Evolutionary conservation across 441 rosid genomes (phyloP).

Genomic region (Hura crepitans): DNA sequence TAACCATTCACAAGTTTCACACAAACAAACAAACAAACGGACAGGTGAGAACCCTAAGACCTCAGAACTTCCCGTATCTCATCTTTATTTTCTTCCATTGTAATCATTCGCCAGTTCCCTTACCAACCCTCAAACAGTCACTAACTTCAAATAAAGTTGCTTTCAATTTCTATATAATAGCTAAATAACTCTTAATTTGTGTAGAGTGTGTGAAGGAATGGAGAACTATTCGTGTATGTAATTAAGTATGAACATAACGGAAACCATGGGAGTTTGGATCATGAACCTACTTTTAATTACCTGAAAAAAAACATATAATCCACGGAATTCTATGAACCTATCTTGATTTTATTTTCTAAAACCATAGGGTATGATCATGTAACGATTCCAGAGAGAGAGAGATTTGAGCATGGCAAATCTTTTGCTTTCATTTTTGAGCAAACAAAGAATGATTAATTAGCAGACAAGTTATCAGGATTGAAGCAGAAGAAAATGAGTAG

Average conservation of each 20-base stretch:
- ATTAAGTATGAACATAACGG: background rate
- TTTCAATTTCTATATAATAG: background rate
- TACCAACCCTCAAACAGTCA: conserved; percentile 15
- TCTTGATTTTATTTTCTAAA: background rate
- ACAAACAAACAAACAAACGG: conserved; percentile 4
- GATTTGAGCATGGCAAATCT: background rate
- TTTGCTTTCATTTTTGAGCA: conserved; percentile 8
- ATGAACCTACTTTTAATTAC: too few species aligned
- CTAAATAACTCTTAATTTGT: background rate
- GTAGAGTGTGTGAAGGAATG: background rate
- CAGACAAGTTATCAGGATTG: conserved; percentile 29
- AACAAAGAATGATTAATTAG: conserved; percentile 22
- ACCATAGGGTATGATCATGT: background rate
- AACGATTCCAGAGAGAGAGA: background rate
- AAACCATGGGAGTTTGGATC: too few species aligned
- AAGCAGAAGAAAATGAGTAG: conserved; percentile 1
- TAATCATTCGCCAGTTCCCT: conserved; percentile 26
- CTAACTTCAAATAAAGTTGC: background rate
- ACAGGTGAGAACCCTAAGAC: conserved; percentile 31
- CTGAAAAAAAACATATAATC: background rate
- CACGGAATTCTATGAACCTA: background rate
- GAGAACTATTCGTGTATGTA: background rate
- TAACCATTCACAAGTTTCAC: conserved; percentile 19
- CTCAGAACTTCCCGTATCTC: conserved; percentile 33
- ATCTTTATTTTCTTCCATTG: conserved; percentile 15